Base-by-base conservation (phyloP, 257 asterid species). In the Mitragyna speciosa region DNA sequence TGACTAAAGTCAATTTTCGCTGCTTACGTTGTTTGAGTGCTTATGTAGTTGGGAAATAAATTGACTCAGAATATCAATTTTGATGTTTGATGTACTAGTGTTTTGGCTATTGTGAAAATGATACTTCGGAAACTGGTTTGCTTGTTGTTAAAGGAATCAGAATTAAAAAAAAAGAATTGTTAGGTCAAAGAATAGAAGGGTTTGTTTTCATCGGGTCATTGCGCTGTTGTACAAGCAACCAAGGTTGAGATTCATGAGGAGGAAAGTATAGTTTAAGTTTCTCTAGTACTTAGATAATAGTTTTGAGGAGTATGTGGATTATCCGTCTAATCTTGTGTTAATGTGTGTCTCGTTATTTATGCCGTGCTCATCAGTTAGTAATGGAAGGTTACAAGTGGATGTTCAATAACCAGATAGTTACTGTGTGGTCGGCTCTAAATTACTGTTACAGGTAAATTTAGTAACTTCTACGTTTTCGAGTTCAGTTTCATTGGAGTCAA, bases 311-410 rank as follows among this genome's bases (percentile, higher is more conserved):
- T 54, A 54, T 7, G n/a, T 9, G 26, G 28, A 56, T 56, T 22
- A 56, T 56, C 11, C 12, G 64, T 56, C 64, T 56, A 22, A 56
- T 28, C 3, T 56, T 22, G 12, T 4, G 64, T 20, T 56, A 56
- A 22, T 17, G n/a, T 16, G 10, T 56, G 2, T 56, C 64, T 56
- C 22, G 26, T 56, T 56, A 56, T 6, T 91, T 95, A 82, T 95
- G 99, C 43, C 99, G 98, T 59, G 99, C 99, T 52, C 99, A 95
- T 88, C 99, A 95, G 84, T 85, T 95, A 86, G 99, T 95, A 63
- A 95, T 95, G 99, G 99, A 95, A 87, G 99, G 99, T 73, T 93
- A 85, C 80, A 95, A 95, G 82, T 95, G 99, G 99, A 95, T 95
- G 99, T 95, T 95, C 83, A 90, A 87, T 69, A 87, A 91, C 45